Evolutionary conservation across 768 basidiomycete species (phyloP), one percentile per base, ranked within the genome.

Genomic region (Boletus bicolor): DNA sequence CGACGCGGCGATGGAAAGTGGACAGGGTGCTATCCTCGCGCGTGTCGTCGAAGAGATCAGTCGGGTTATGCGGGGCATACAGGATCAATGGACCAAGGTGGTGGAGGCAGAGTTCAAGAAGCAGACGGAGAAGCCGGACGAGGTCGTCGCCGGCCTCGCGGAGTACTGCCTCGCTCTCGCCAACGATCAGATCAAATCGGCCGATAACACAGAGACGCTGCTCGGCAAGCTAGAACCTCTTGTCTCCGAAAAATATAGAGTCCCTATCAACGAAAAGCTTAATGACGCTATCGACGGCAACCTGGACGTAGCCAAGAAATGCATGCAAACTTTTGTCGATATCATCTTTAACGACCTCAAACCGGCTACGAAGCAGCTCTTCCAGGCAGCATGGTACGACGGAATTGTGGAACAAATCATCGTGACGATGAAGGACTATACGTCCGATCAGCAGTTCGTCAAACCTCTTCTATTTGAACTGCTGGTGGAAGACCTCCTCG

Each of bases 281-380:
- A 98, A 97, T 75, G 90, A 96, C 60, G 94, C 95, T 35, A 98
- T 98, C 62, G 96, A 99, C 68, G 97, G 97, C 4, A 98, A 95
- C 72, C 82, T 98, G 59, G 97, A 99, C 72, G 93, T 98, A 38
- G 95, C 95, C 50, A 98, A 98, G 78, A 92, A 91, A 70, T 98
- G 95, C 77, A 93, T 90, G 21, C 91, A 96, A 64, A 89, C 89
- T 0, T 82, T 99, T 54, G 94, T 99, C 66, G 90, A 91, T 63
- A 85, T 96, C 64, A 87, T 98, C 64, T 93, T 97, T 78, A 91
- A 97, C 71, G 97, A 98, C 69, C 75, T 98, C 62, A 91, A 88
- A 69, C 85, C 89, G 0, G 95, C 89, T 10, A 89, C 85, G 15
- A 93, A 91, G 69, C 79, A 78, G 38, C 79, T 98, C 37, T 94